Evolutionary conservation across 108 stramenopile genomes (phyloP), one percentile per base, ranked within the genome.

Genomic region (Cyclotella kingstonii): DNA sequence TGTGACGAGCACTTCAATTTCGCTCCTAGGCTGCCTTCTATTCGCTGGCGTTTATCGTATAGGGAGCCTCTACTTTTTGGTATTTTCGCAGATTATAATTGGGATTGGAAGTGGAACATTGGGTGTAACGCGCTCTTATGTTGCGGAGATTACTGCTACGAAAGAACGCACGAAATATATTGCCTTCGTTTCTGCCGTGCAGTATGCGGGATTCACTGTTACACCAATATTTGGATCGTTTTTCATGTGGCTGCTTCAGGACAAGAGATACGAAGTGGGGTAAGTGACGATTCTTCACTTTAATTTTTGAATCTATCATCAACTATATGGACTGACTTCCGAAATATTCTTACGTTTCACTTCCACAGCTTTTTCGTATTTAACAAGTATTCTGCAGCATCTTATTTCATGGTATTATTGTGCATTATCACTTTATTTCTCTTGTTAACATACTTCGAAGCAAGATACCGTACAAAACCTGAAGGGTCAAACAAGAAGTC

Each of bases 81-180:
- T 96, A 27, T 45, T 79, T 27, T 57, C 88, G 25, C 94, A 97
- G 73, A 77, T 82, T 0, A 39, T 90, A 8, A 61, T 97, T 40
- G 96, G 96, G 11, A 42, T 97, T 25, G 96, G 96, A n/a, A 80
- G 81, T 42, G 96, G 94, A 8, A 95, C 94, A 7, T 64, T 97
- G 29, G 96, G 96, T 0, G 95, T 96, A 0, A 93, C 95, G 10
- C 50, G 95, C 14, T 89, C 95, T 0, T 97, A 89, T 81, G 94
- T 96, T 25, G 95, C 96, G 5, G 95, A 97, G 41, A 76, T 87
- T 48, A 88, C 93, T 7, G 81, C 95, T 0, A 78, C 82, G 30
- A 73, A 87, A 23, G 59, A 88, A 54, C 83, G 96, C 41, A 96
- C 96, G 0, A 87, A 64, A 10, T 90, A 93, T 44, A 85, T 96